Conservation (phyloP, 2,329 filamentous ascomycete genomes). For the Stachybotrys echinatus region DNA sequence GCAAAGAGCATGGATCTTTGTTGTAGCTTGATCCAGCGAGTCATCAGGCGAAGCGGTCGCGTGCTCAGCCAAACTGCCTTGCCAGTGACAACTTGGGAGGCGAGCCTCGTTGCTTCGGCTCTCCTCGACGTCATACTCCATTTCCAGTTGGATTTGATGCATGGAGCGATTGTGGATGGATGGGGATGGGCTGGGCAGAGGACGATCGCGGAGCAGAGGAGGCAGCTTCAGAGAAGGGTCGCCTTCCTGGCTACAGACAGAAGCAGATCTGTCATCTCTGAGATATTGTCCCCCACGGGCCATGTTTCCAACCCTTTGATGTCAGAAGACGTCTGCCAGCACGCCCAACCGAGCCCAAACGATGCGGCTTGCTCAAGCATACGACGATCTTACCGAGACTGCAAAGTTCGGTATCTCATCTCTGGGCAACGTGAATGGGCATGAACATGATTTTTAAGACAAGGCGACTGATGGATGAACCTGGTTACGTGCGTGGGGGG, state of each 20-base stretch:
- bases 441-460: not conserved
- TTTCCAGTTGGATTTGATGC: slow-evolving; percentile 16
- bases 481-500: not conserved
- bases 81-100: slow-evolving; percentile 9
- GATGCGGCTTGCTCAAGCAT: not conserved
- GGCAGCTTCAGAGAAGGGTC: slow-evolving; percentile 9
- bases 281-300: not conserved
- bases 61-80: slow-evolving; percentile 5
- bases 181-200: slow-evolving; percentile 5
- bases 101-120: slow-evolving; percentile 10
- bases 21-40: slow-evolving; percentile 6
- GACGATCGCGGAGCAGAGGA: slow-evolving; percentile 9
- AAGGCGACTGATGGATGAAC: not conserved
- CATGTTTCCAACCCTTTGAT: not conserved
- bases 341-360: not conserved
- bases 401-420: not conserved
- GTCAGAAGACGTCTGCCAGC: not conserved
- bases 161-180: slow-evolving; percentile 8
- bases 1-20: slow-evolving; percentile 14
- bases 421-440: not conserved
- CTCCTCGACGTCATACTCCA: slow-evolving; percentile 14
- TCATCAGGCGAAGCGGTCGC: slow-evolving; percentile 5
- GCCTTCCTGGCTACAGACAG: not conserved
- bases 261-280: slow-evolving; percentile 1
- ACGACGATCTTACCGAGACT: not conserved